These are phyloP conservation scores for Chrysanthemum makinoi DNA, from an alignment of 129 eudicot genomes.

Conservation along the genomic window DNA sequence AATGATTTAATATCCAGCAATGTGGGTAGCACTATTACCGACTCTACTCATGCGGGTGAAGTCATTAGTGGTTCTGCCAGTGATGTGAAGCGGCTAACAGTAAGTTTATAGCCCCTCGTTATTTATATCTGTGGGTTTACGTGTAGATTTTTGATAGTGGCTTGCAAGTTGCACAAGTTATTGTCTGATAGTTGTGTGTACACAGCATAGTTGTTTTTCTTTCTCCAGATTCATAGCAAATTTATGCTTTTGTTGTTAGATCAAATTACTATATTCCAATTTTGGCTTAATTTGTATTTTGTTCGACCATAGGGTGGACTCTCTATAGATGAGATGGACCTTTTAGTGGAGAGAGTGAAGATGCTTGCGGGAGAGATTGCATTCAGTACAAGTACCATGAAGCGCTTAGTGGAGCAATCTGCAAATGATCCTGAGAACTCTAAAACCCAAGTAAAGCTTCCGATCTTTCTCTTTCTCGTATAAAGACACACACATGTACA, in stretches of 20 bases:
- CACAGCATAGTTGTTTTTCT: neutral
- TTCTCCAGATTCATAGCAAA: too few species aligned
- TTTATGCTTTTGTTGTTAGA: neutral
- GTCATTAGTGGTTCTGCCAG: conserved; percentile 64
- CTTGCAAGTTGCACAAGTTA: neutral
- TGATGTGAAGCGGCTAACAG: conserved; percentile 54
- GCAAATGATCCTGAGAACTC: conserved; percentile 85
- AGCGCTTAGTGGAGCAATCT: conserved; percentile 91
- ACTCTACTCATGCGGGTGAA: conserved; percentile 80
- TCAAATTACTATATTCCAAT: neutral
- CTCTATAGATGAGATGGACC: conserved; percentile 85
- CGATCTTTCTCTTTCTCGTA: neutral
- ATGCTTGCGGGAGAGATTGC: conserved; percentile 99
- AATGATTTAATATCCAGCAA: conserved; percentile 63
- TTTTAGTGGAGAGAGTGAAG: conserved; percentile 92
- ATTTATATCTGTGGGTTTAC: conserved; percentile 7
- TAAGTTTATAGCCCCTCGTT: conserved; percentile 29
- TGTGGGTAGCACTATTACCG: conserved; percentile 64
- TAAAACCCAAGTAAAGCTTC: conserved; percentile 52
- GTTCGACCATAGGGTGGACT: conserved; percentile 59
- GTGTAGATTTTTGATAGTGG: neutral
- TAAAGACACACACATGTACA: neutral
- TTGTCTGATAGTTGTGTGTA: conserved; percentile 8
- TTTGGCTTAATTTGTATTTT: conserved; percentile 14
- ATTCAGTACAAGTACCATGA: conserved; percentile 82